Evolutionary conservation across 2,329 filamentous ascomycete genomes (phyloP), one percentile per base, ranked within the genome.

Genomic region (Aspergillus hiratsukae): DNA sequence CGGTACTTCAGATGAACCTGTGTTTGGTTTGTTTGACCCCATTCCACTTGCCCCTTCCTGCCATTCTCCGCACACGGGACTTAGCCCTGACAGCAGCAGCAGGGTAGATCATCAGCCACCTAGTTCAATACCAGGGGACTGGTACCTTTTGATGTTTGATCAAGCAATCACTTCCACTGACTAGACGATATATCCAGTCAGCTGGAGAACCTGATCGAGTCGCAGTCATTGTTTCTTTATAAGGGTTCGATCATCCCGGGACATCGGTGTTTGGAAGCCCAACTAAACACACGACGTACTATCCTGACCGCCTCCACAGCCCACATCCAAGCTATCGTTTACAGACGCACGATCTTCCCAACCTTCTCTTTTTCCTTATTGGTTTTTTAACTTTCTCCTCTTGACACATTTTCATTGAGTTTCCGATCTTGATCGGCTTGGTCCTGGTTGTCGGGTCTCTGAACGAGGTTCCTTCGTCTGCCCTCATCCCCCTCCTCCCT

Each of bases 231-330:
- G 21, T 45, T 21, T 21, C 21, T 23, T 45, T 45, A 45, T 45
- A 45, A 45, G 41, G 41, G 19, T 45, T 45, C 41, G 41, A 45
- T 45, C 41, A 23, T 23, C 23, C 41, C 21, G 3, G 31, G 10
- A 11, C 11, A 35, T 35, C 31, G 31, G 11, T 35, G 31, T 35
- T 31, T 35, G 5, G 11, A 4, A 35, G 41, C 41, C 41, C 41
- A 29, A 50, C 48, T 52, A 49, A 31, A 48, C 53, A 43, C 49
- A 57, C 55, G 56, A 58, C 35, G 29, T 28, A 46, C 43, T 46
- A 53, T 57, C 60, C 54, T 66, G 64, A 66, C 64, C 64, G 64
- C 64, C 64, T 65, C 64, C 64, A 65, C 61, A 60, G 60, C 61
- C 58, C 63, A 64, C 60, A 54, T 61, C 55, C 41, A 48, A 53